A percentile compares a stretch with the other conserved stretches of the same genome.
Conservation (phyloP, 495 filamentous ascomycete genomes). For the Annulohypoxylon stygium region DNA sequence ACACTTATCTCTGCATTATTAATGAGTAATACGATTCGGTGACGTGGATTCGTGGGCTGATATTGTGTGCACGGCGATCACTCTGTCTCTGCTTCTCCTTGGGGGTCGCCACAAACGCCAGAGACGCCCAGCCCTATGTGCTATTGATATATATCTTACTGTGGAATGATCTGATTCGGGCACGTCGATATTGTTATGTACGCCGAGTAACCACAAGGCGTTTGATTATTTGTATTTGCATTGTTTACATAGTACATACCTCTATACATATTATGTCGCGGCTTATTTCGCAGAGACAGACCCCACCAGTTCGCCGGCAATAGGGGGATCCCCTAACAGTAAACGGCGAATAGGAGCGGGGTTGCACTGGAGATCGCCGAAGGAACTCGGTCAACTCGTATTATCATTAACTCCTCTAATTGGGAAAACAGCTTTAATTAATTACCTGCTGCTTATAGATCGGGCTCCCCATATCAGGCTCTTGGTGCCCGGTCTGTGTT, state of each 20-base stretch:
- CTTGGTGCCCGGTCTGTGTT: background rate
- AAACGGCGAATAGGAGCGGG: background rate
- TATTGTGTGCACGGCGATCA: constrained; percentile 12
- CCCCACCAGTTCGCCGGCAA: constrained; percentile 4
- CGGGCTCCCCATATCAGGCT: background rate
- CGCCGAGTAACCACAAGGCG: background rate
- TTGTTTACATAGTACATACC: background rate
- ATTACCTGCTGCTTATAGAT: constrained; percentile 3
- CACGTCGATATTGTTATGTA: background rate
- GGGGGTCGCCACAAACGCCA: constrained; percentile 9
- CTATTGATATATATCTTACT: background rate
- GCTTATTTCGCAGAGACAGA: background rate
- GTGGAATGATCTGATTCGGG: background rate
- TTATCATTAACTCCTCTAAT: background rate
- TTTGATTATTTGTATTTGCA: background rate
- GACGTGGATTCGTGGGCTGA: background rate
- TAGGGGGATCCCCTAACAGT: background rate
- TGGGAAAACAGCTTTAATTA: background rate
- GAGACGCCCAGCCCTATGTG: constrained; percentile 1
- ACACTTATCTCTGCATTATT: constrained; percentile 1
- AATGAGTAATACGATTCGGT: background rate
- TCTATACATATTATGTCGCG: too few relatives aligned
- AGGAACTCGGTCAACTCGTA: background rate
- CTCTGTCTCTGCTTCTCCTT: background rate
- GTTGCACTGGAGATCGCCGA: constrained; percentile 2